Evolutionary conservation across 202 grass and related monocot species (phyloP).

Genomic region (Sporobolus alterniflorus): DNA sequence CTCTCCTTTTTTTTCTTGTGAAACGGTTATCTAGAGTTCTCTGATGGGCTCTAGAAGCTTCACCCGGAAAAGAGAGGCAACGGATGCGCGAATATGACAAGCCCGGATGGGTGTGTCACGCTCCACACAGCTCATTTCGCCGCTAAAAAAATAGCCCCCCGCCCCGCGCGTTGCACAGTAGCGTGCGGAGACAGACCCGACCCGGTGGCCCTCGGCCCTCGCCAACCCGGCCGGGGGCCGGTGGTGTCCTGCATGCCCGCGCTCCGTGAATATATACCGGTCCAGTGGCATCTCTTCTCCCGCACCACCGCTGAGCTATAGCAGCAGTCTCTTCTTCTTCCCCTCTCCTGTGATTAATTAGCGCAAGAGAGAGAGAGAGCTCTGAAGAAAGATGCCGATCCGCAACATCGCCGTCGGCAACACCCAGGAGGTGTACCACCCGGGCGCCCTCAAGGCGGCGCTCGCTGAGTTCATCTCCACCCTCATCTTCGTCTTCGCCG

Average conservation of each 20-base stretch:
- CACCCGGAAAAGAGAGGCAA: not conserved
- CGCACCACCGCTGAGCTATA: not conserved
- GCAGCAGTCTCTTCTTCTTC: too few species aligned
- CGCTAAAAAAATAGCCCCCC: not conserved
- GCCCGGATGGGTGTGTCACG: not conserved
- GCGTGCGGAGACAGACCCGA: not conserved
- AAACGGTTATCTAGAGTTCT: too few species aligned
- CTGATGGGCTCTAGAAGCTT: conserved; percentile 5
- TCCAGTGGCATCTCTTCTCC: conserved; percentile 13
- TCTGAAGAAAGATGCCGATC: conserved; percentile 62
- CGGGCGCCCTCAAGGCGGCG: conserved; percentile 83
- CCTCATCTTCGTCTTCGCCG: conserved; percentile 98
- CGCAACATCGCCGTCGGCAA: conserved; percentile 66
- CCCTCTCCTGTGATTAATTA: not conserved
- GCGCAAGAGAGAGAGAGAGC: not conserved
- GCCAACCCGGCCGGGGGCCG: not conserved
- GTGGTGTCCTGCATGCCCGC: not conserved
- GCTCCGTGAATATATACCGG: conserved; percentile 30
- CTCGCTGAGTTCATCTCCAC: conserved; percentile 95
- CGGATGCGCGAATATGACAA: not conserved
- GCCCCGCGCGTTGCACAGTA: conserved; percentile 15
- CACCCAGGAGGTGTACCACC: conserved; percentile 66
- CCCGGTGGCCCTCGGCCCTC: not conserved
- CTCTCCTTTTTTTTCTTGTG: too few species aligned
- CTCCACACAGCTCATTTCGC: conserved; percentile 28